Evolutionary conservation across 768 basidiomycete species (phyloP).

Genomic region (Termitomyces sp.): DNA sequence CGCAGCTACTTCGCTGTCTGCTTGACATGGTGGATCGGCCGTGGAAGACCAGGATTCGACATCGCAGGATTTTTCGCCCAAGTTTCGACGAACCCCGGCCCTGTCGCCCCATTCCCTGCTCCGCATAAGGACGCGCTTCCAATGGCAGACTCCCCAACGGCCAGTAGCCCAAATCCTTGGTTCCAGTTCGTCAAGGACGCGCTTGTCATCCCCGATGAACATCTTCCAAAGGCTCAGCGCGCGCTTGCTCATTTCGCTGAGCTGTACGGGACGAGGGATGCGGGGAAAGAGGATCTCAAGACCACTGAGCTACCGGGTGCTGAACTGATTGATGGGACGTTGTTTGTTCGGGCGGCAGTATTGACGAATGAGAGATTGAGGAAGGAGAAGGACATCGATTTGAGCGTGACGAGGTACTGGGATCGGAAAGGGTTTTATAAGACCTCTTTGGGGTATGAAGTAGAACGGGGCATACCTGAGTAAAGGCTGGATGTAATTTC

Average conservation of each 20-base stretch:
- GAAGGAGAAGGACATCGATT: conserved; percentile 26
- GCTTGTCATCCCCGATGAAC: conserved; percentile 58
- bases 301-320: conserved; percentile 40
- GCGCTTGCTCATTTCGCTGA: conserved; percentile 34
- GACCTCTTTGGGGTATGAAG: background rate
- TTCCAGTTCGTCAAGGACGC: conserved; percentile 50
- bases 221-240: conserved; percentile 37
- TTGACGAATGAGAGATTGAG: conserved; percentile 40
- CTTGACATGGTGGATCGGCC: conserved; percentile 55
- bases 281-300: conserved; percentile 21
- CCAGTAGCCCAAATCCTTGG: conserved; percentile 56
- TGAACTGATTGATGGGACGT: conserved; percentile 50
- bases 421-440: conserved; percentile 24
- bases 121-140: conserved; percentile 26
- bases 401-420: conserved; percentile 20
- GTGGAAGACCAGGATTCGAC: conserved; percentile 51
- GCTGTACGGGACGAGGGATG: conserved; percentile 30
- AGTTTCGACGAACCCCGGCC: conserved; percentile 21
- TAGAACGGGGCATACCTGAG: background rate
- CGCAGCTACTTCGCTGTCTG: conserved; percentile 53
- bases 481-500: background rate
- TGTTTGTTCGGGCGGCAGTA: conserved; percentile 57
- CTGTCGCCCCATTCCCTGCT: conserved; percentile 20
- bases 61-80: conserved; percentile 47
- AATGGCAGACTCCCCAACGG: conserved; percentile 30